Percentiles rank a stretch among this genome's conserved stretches.
These are phyloP conservation scores for Carex myosuroides DNA, from an alignment of 176 grass and related monocot species.

Conservation along the genomic window DNA sequence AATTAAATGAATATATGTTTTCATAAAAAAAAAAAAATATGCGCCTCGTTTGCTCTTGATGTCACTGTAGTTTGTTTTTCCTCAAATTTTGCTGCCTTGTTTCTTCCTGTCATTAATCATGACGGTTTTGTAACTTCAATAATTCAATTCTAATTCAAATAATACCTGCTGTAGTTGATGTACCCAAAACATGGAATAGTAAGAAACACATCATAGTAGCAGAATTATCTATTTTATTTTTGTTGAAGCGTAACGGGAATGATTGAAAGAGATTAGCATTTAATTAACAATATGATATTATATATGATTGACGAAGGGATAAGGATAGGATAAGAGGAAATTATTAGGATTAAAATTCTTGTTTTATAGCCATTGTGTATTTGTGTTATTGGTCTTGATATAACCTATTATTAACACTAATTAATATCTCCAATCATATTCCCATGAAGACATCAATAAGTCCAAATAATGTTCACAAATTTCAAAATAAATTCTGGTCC, in stretches of 20 bases:
- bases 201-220: neutral
- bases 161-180: neutral
- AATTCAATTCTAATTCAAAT: neutral
- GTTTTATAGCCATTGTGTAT: neutral
- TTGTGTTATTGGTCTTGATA: neutral
- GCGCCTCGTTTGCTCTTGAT: neutral
- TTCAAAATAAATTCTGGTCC: slow-evolving; percentile 1
- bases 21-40: no score
- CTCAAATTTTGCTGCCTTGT: neutral
- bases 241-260: neutral
- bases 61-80: neutral
- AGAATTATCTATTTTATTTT: no score
- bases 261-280: slow-evolving; percentile 6
- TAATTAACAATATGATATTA: neutral
- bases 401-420: neutral
- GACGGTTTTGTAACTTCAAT: neutral
- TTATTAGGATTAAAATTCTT: neutral
- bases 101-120: neutral
- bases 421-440: slow-evolving; percentile 5
- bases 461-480: neutral
- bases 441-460: neutral
- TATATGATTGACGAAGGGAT: neutral
- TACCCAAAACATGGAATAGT: neutral
- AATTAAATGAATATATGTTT: no score
- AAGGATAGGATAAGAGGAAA: slow-evolving; percentile 8